These are phyloP conservation scores for Hypoxylon rubiginosum DNA, from an alignment of 2,329 filamentous ascomycete species.

Conservation along the genomic window DNA sequence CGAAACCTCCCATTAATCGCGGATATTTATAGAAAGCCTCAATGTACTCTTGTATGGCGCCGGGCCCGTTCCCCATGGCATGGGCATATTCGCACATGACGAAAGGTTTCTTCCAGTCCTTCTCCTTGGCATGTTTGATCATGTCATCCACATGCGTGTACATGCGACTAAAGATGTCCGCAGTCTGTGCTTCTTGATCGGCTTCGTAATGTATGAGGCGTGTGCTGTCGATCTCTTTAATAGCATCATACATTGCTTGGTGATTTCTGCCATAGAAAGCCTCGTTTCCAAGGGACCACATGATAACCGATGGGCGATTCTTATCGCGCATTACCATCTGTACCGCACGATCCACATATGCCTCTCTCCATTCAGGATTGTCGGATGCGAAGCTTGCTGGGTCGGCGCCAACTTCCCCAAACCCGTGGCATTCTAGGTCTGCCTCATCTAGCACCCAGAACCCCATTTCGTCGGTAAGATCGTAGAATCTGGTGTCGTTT, in stretches of 20 bases:
- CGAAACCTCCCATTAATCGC: conserved; percentile 72
- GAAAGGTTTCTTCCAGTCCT: conserved; percentile 67
- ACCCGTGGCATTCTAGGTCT: conserved; percentile 68
- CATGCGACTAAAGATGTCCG: conserved; percentile 76
- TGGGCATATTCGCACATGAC: conserved; percentile 69
- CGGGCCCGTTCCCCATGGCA: conserved; percentile 81
- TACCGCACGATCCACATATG: conserved; percentile 75
- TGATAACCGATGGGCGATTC: conserved; percentile 74
- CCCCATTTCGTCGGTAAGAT: conserved; percentile 73
- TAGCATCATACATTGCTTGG: conserved; percentile 75
- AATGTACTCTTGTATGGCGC: conserved; percentile 75
- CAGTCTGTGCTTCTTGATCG: conserved; percentile 68
- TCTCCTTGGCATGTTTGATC: conserved; percentile 56
- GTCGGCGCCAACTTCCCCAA: conserved; percentile 58
- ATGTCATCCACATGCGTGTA: conserved; percentile 68
- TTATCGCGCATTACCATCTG: conserved; percentile 73
- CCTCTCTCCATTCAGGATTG: conserved; percentile 71
- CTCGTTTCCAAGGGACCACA: conserved; percentile 81
- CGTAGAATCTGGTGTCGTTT: conserved; percentile 71
- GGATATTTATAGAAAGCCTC: conserved; percentile 72
- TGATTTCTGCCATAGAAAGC: conserved; percentile 78
- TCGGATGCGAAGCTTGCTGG: conserved; percentile 68
- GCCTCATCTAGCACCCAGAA: conserved; percentile 73
- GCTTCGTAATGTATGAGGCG: conserved; percentile 76
- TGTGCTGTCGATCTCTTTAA: conserved; percentile 68